Evolutionary conservation across 73 alveolate species (phyloP), one percentile per base, ranked within the genome.

Genomic region (Urostyla sp.): DNA sequence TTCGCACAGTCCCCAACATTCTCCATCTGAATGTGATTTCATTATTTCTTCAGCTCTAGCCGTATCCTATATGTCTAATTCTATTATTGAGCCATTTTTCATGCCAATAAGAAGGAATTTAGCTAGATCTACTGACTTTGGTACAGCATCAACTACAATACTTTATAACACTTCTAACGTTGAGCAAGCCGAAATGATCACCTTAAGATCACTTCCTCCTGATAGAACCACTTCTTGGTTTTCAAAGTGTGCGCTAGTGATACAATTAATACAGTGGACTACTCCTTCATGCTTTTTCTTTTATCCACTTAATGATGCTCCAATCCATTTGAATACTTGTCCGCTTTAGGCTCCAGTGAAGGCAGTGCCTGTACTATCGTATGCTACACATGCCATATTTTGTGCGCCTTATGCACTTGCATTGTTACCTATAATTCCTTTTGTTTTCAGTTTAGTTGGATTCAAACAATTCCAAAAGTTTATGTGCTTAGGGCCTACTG

Each of bases 401-500:
- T 15, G 2, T 3, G 59, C 35, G 15, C 75, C 58, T 0, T 88
- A 85, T 57, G 61, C 24, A 27, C 69, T 84, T 11, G 79, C 90
- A 27, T 38, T 77, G 75, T 81, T 66, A 55, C 95, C 96, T 60
- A 74, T 80, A 16, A 78, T 60, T 45, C 99, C 98, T 80, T 85
- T 90, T 30, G 72, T 72, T 11, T 86, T 63, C 51, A 60, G 46
- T 52, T 27, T 45, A 18, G 10, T 79, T n/a, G n/a, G n/a, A n/a
- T n/a, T n/a, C n/a, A n/a, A n/a, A 28, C 87, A 74, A 69, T 85
- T 91, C 94, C 95, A 96, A 75, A 96, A 89, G 82, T 58, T 75
- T 51, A 84, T 78, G 85, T 87, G 97, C 92, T 94, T 94, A 75
- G 85, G 88, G 55, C 95, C 97, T 85, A 57, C 95, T 18, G 93